Evolutionary conservation across 768 basidiomycete species (phyloP).

Genomic region (Exidia glandulosa): DNA sequence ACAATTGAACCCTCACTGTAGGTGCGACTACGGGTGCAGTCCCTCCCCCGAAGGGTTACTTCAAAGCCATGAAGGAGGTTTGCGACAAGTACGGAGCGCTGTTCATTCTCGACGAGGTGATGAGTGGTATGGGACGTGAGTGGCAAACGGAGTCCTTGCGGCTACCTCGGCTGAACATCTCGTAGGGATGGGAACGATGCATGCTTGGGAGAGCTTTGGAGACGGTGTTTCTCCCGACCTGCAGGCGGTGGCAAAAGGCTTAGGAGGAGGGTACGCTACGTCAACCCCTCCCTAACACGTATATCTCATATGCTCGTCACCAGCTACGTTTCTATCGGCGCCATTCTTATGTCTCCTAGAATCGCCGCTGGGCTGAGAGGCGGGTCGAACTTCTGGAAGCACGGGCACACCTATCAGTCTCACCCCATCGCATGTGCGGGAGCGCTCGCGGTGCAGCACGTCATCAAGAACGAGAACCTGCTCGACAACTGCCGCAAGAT

Average conservation of each 20-base stretch:
- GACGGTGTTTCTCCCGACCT: slow-evolving; percentile 73
- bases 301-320: neutral
- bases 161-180: neutral
- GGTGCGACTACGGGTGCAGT: slow-evolving; percentile 76
- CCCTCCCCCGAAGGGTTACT: slow-evolving; percentile 72
- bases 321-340: slow-evolving; percentile 76
- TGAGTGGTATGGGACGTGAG: slow-evolving; percentile 86
- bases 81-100: slow-evolving; percentile 35
- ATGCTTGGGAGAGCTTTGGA: slow-evolving; percentile 77
- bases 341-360: slow-evolving; percentile 61
- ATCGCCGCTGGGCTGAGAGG: slow-evolving; percentile 60
- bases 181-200: slow-evolving; percentile 74
- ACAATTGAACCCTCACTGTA: slow-evolving; percentile 35
- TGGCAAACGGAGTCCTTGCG: slow-evolving; percentile 8
- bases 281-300: neutral
- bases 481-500: slow-evolving; percentile 49
- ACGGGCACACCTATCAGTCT: slow-evolving; percentile 79
- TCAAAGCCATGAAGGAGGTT: slow-evolving; percentile 75
- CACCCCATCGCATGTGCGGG: slow-evolving; percentile 72
- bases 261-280: slow-evolving; percentile 66
- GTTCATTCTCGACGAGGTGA: slow-evolving; percentile 84
- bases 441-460: slow-evolving; percentile 68
- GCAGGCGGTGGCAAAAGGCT: slow-evolving; percentile 81
- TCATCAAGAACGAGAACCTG: slow-evolving; percentile 59
- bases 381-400: slow-evolving; percentile 65